These are phyloP conservation scores for Simmondsia chinensis DNA, from an alignment of 148 eudicot genomes.

Conservation along the genomic window DNA sequence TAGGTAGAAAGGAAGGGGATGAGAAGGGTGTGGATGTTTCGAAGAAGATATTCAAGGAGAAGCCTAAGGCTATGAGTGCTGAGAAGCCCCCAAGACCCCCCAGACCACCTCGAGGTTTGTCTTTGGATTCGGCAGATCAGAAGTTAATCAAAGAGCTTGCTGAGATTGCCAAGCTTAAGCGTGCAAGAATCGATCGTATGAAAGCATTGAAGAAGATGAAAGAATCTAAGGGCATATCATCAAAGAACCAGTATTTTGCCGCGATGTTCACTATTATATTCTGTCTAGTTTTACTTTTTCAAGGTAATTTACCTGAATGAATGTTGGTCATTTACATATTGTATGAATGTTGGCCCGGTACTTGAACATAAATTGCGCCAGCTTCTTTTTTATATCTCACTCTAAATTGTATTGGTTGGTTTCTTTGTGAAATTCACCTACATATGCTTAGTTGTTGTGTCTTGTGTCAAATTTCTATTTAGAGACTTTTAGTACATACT, in stretches of 20 bases:
- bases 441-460: too few species aligned
- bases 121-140: conserved; percentile 78
- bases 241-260: conserved; percentile 51
- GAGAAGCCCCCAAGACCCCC: conserved; percentile 77
- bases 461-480: too few species aligned
- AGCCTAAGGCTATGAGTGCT: conserved; percentile 50
- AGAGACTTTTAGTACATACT: too few species aligned
- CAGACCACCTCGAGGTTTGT: conserved; percentile 67
- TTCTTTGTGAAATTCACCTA: too few species aligned
- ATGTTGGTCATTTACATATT: not conserved
- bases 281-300: conserved; percentile 58
- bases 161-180: conserved; percentile 62
- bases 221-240: conserved; percentile 44
- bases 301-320: conserved; percentile 37
- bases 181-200: conserved; percentile 68
- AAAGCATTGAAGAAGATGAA: conserved; percentile 78
- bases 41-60: conserved; percentile 37
- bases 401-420: too few species aligned
- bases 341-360: not conserved
- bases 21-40: conserved; percentile 15
- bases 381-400: too few species aligned
- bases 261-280: conserved; percentile 53
- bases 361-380: not conserved
- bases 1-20: conserved; percentile 23
- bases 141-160: conserved; percentile 75